Base-by-base conservation (phyloP, 2,329 filamentous ascomycete species). In the Pestalotiopsis sp. region DNA sequence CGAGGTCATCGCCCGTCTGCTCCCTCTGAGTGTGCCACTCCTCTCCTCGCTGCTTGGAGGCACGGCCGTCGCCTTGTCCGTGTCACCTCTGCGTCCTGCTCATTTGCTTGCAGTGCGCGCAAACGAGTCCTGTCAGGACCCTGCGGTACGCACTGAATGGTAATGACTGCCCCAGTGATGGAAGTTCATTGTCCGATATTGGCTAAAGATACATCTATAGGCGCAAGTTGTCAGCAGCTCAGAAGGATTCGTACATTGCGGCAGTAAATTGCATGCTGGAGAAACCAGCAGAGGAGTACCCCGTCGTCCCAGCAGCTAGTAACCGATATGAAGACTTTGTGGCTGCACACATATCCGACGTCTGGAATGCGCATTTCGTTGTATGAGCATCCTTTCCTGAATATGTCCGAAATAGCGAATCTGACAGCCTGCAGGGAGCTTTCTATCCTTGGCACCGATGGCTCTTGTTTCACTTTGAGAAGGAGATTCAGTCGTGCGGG, bases 271-370 rank as follows among this genome's bases (percentile, higher is more conserved):
- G 70, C 45, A 36, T 69, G 45, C 64, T 71, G 63, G 55, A 64
- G 4, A 62, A 59, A 36, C 27, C 70, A 0, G 49, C 69, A 17
- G 58, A 25, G 25, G 41, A 64, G 17, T 64, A 61, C 3, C 59
- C 69, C 2, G 73, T 71, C 4, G 70, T 73, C 20, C 71, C 61
- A 64, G 41, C 38, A 14, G 61, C 41, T 2, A 64, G 69, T 66
- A 72, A 71, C 25, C 72, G 74, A 1, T 76, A 71, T 20, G 74
- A 76, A 14, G 74, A 76, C 57, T 76, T 76, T 52, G 66, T 72
- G 55, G 72, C 72, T 9, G 70, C 73, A n/a, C 74, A 77, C 39
- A 74, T 75, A 38, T 70, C 69, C 31, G 65, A 74, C 66, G 72
- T 71, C 9, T 69, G 73, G 39, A 25, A 66, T n/a, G 67, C 74